A percentile compares a stretch with the other conserved stretches of the same genome.
phyloP scores from a whole-genome alignment of 352 stramenopile genomes.

The Hyaloperonospora arabidopsidis region DNA sequence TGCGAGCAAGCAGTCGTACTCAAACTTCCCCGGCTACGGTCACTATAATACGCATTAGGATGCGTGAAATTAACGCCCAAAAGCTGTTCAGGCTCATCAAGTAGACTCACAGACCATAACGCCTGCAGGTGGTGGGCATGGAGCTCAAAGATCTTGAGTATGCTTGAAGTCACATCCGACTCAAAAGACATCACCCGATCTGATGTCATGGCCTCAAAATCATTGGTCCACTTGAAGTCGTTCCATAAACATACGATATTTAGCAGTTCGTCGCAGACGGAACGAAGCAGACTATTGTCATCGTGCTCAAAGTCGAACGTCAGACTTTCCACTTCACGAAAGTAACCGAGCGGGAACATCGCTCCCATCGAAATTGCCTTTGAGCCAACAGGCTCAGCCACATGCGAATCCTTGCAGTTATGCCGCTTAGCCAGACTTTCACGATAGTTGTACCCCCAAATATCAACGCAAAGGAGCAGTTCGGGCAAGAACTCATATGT shows the following conservation, averaged over 20 bases:
- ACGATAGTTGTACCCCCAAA: constrained; percentile 49
- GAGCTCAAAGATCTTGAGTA: constrained; percentile 53
- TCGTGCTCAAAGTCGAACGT: constrained; percentile 67
- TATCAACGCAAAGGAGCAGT: constrained; percentile 54
- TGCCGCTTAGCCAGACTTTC: constrained; percentile 28
- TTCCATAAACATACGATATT: constrained; percentile 73
- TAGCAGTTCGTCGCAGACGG: constrained; percentile 67
- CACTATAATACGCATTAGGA: constrained; percentile 65
- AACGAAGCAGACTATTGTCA: constrained; percentile 42
- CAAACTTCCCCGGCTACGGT: constrained; percentile 31
- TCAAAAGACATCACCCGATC: constrained; percentile 59
- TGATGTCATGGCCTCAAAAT: constrained; percentile 35
- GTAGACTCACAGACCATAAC: constrained; percentile 41
- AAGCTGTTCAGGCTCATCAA: constrained; percentile 40
- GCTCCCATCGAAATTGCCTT: constrained; percentile 4
- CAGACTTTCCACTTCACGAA: constrained; percentile 31
- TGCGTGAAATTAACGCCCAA: constrained; percentile 53
- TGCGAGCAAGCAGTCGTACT: constrained; percentile 11
- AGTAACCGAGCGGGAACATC: constrained; percentile 41
- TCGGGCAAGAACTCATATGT: constrained; percentile 68
- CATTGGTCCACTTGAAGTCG: constrained; percentile 68
- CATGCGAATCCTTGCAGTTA: constrained; percentile 9
- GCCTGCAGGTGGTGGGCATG: constrained; percentile 52
- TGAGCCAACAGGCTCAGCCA: constrained; percentile 5
- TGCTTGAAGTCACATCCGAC: constrained; percentile 44